A percentile compares a stretch with the other conserved stretches of the same genome.
phyloP scores from a whole-genome alignment of 2,329 filamentous ascomycete genomes.

The Lecanosticta acicola region DNA sequence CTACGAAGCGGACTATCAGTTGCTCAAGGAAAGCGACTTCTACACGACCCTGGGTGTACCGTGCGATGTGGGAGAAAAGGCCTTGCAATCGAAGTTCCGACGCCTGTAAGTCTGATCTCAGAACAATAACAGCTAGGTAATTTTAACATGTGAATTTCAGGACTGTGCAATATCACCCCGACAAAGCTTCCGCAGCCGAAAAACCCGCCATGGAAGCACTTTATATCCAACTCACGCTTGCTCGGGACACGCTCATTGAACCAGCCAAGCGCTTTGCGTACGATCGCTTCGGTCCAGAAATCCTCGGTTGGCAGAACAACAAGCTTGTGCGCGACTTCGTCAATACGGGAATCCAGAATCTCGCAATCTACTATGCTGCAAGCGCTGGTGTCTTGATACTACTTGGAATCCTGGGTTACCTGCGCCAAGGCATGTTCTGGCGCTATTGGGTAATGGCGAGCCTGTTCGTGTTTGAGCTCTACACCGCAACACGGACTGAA shows the following conservation, averaged over 20 bases:
- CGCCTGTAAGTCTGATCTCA: no score
- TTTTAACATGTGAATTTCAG: no score
- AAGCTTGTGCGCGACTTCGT: conserved; percentile 69
- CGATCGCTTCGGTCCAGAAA: conserved; percentile 75
- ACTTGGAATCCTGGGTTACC: conserved; percentile 60
- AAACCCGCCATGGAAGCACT: conserved; percentile 44
- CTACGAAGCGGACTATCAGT: conserved; percentile 81
- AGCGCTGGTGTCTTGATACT: conserved; percentile 56
- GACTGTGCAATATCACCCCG: conserved; percentile 66
- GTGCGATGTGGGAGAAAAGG: conserved; percentile 62
- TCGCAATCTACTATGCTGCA: conserved; percentile 57
- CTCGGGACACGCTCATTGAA: conserved; percentile 75
- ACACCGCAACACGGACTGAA: conserved; percentile 50
- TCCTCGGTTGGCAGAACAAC: conserved; percentile 61
- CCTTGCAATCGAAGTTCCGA: conserved; percentile 79
- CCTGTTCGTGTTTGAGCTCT: conserved; percentile 53
- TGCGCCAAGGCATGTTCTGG: conserved; percentile 59
- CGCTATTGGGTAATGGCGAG: conserved; percentile 48
- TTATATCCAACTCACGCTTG: conserved; percentile 79
- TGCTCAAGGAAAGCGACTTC: conserved; percentile 66
- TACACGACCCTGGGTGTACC: conserved; percentile 72
- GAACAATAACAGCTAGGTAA: no score
- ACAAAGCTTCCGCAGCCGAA: conserved; percentile 58
- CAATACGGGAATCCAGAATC: conserved; percentile 56
- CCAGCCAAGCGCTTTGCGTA: conserved; percentile 77